phyloP scores from a whole-genome alignment of 768 basidiomycete genomes.

The Dictyophora rubrovolvata region DNA sequence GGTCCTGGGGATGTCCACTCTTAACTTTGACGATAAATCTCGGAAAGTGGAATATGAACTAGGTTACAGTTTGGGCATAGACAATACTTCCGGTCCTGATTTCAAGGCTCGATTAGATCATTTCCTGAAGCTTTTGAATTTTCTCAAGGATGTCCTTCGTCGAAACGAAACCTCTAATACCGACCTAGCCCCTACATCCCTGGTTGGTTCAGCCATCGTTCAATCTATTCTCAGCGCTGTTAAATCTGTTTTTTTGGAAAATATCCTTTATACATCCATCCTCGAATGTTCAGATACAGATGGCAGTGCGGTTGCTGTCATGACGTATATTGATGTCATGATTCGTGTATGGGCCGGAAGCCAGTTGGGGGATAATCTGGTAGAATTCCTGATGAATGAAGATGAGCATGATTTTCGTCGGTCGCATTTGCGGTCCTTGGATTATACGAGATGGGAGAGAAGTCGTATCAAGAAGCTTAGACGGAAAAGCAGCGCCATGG shows the following conservation, averaged over 20 bases:
- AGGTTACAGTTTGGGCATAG: conserved; percentile 54
- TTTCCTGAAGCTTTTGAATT: conserved; percentile 84
- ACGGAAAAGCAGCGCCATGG: conserved; percentile 83
- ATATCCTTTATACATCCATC: conserved; percentile 86
- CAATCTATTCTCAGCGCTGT: conserved; percentile 78
- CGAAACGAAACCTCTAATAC: conserved; percentile 42
- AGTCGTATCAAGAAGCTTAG: conserved; percentile 37
- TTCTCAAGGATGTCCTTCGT: conserved; percentile 78
- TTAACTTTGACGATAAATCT: conserved; percentile 43
- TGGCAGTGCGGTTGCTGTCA: conserved; percentile 92
- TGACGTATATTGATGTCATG: conserved; percentile 91
- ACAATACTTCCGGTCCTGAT: conserved; percentile 63
- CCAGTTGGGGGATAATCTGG: conserved; percentile 56
- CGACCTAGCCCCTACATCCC: conserved; percentile 44
- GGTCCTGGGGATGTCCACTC: conserved; percentile 57
- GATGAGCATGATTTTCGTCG: conserved; percentile 58
- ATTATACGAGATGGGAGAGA: conserved; percentile 14
- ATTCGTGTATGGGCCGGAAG: conserved; percentile 63
- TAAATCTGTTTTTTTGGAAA: conserved; percentile 80
- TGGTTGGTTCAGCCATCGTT: conserved; percentile 73
- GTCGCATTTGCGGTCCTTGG: conserved; percentile 27
- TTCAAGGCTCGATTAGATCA: conserved; percentile 77
- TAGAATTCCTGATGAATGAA: conserved; percentile 76
- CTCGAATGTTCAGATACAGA: conserved; percentile 87
- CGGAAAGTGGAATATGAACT: conserved; percentile 41